phyloP scores from a whole-genome alignment of 202 grass and related monocot genomes.

The Cymbopogon flexuosus region DNA sequence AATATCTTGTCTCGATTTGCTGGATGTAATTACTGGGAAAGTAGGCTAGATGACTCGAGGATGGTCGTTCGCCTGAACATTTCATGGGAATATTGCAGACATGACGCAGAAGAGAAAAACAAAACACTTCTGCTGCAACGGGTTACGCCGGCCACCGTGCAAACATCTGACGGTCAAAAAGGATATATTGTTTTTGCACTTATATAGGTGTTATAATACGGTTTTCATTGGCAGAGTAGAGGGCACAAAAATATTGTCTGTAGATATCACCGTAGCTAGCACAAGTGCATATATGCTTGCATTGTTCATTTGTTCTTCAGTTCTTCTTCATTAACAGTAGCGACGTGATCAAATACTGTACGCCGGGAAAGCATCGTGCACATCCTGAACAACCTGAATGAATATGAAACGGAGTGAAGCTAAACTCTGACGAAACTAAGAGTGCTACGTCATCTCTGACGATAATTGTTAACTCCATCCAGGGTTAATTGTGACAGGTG shows the following conservation, averaged over 20 bases:
- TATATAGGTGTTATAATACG: not conserved
- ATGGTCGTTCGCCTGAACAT: not conserved
- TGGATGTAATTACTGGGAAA: not conserved
- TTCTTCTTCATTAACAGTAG: not conserved
- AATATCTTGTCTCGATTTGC: not conserved
- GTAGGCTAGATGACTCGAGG: not conserved
- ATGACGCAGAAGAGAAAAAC: not conserved
- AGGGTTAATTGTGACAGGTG: not conserved
- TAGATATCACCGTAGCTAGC: not conserved
- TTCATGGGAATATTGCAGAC: no score
- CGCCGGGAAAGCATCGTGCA: not conserved
- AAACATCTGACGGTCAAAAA: not conserved
- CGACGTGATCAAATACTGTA: no score
- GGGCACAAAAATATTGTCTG: not conserved
- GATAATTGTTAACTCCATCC: not conserved
- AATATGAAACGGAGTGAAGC: not conserved
- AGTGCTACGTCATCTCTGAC: not conserved
- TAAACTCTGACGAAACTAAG: conserved; percentile 13
- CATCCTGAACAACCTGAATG: not conserved
- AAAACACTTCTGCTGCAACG: not conserved
- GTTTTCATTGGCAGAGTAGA: not conserved
- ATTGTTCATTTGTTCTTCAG: no score
- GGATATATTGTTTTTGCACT: not conserved
- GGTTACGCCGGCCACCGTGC: not conserved
- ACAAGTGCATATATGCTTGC: not conserved